Base-by-base conservation (phyloP, 495 filamentous ascomycete genomes). In the Podospora appendiculata region DNA sequence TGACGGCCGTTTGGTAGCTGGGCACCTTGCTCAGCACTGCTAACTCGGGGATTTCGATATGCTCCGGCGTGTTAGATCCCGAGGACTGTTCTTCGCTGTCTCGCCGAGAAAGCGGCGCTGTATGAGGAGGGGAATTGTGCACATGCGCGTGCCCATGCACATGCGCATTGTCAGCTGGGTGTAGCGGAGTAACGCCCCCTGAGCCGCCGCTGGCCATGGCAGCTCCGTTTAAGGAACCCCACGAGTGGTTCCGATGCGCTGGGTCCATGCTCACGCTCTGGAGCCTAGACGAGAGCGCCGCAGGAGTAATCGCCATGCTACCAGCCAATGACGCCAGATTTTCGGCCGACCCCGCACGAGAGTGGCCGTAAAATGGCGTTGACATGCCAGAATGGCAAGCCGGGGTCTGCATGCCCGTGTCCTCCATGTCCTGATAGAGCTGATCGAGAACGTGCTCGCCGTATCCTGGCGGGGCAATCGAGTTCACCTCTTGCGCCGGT, bases 391-490 rank as follows among this genome's bases (percentile, higher is more conserved):
- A 93, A 34, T 72, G 72, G 9, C 74, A 63, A n/a, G 75, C 79
- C 6, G 89, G 88, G 1, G 91, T 95, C 61, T 87, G 81, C 58
- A 89, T 85, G 33, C 85, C 87, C 38, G 69, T 82, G 13, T 79
- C 75, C 64, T 94, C 87, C 44, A 95, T 73, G 50, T 91, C 87
- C 54, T 88, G 86, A 67, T 93, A 98, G 4, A 96, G 70, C 60
- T 89, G 85, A 70, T 98, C 93, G 41, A 95, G 79, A 14, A 81
- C 76, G 68, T 96, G 92, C 56, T 89, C 80, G 44, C 87, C 88
- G 62, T 98, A 98, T 34, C 86, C 76, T 0, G 93, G 93, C 34
- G 93, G 93, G 11, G 90, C 88, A 53, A 86, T 75, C 11, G 76
- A 65, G 61, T 52, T 58, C 57, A 72, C 53, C 56, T 69, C 64